Conservation (phyloP, 192 early-diverging fungal species). For the Backusella tarrabulga region DNA sequence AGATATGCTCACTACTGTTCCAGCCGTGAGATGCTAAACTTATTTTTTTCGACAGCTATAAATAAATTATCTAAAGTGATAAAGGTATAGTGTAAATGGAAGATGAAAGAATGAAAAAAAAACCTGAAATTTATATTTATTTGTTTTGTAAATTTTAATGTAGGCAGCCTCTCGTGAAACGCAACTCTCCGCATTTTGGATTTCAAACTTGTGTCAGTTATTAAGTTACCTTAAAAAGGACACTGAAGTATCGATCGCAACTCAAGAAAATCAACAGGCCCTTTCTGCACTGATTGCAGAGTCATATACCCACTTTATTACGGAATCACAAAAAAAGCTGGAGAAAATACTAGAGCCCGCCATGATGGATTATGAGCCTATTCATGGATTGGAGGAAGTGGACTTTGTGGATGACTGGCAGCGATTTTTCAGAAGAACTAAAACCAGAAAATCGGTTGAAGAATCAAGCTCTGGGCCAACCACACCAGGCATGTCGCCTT, state of each 20-base stretch:
- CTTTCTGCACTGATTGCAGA: conserved; percentile 78
- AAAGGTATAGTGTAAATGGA: conserved; percentile 33
- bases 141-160: not conserved
- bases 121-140: not conserved
- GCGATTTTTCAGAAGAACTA: conserved; percentile 42
- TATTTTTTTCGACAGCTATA: conserved; percentile 60
- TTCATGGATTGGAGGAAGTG: conserved; percentile 61
- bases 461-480: not conserved
- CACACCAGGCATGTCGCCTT: conserved; percentile 45
- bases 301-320: conserved; percentile 58
- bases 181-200: conserved; percentile 70
- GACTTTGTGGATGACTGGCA: conserved; percentile 58
- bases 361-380: conserved; percentile 69
- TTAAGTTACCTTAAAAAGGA: conserved; percentile 88
- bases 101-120: not conserved
- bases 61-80: conserved; percentile 54
- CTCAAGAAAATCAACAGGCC: conserved; percentile 67
- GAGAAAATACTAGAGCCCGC: conserved; percentile 63
- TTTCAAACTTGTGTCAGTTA: conserved; percentile 79
- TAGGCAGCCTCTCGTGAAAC: conserved; percentile 44
- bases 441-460: not conserved
- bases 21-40: conserved; percentile 66
- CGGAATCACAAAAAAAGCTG: conserved; percentile 61
- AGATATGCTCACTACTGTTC: conserved; percentile 86
- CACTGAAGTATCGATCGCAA: conserved; percentile 59